Conservation (phyloP, 345 rosid genomes). For the Trapa incisa region DNA sequence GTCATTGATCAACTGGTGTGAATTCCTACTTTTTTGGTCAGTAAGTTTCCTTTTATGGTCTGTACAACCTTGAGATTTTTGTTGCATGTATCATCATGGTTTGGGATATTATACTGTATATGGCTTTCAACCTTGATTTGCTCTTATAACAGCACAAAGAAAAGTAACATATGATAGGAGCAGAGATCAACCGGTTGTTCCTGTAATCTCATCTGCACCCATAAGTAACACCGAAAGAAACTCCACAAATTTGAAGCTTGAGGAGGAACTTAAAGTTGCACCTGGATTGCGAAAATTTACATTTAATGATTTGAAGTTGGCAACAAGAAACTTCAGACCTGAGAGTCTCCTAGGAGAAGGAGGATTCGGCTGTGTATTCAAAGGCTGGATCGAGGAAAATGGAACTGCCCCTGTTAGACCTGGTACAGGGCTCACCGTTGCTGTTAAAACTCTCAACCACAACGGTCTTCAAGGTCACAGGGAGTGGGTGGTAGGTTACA, state of each 20-base stretch:
- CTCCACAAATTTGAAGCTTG: slow-evolving; percentile 70
- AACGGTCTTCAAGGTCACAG: slow-evolving; percentile 98
- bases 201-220: slow-evolving; percentile 51
- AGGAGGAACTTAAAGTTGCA: slow-evolving; percentile 75
- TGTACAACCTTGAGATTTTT: neutral
- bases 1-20: neutral
- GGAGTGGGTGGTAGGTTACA: slow-evolving; percentile 72
- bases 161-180: slow-evolving; percentile 58
- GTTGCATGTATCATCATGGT: neutral
- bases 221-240: slow-evolving; percentile 73
- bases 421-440: slow-evolving; percentile 93
- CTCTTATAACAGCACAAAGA: slow-evolving; percentile 30
- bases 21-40: neutral
- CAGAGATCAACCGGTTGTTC: slow-evolving; percentile 57
- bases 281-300: slow-evolving; percentile 69
- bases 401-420: slow-evolving; percentile 97
- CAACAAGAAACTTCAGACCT: slow-evolving; percentile 90
- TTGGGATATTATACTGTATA: neutral
- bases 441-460: slow-evolving; percentile 91
- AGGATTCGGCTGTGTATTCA: slow-evolving; percentile 93
- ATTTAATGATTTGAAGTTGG: slow-evolving; percentile 83
- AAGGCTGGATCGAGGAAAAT: slow-evolving; percentile 95
- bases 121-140: neutral
- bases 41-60: neutral
- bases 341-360: slow-evolving; percentile 98